Evolutionary conservation across 768 basidiomycete genomes (phyloP), one percentile per base, ranked within the genome.

Genomic region (Suillus clintonianus): DNA sequence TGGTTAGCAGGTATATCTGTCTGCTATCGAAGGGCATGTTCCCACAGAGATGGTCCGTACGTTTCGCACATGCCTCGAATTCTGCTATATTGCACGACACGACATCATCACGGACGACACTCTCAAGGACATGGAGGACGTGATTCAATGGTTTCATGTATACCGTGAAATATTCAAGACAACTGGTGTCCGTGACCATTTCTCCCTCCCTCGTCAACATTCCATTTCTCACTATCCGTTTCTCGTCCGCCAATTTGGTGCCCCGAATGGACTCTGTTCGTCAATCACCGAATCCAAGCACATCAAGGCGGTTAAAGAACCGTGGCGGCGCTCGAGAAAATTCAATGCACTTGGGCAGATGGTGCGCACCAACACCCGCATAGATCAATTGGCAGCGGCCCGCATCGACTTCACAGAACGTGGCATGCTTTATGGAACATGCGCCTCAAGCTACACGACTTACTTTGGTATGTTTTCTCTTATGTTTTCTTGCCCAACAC

Each of bases 231-330:
- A 71, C 51, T 71, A 71, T 58, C 47, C n/a, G 2, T 32, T 54
- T 22, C 34, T 36, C 10, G 69, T 71, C 54, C 32, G n/a, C 2
- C 50, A 63, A 6, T 71, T 71, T 32, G 63, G 67, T 5, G 34
- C 69, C 15, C 70, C 68, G 5, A 70, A 68, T 59, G 69, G 70
- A 8, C 65, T 71, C n/a, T 71, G 70, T 51, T 65, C 67, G n/a
- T 79, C 76, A 24, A 78, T 78, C 22, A 79, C 76, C 0, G 75
- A 79, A 48, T 74, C 73, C 1, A 74, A 75, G 60, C 77, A 76
- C 57, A 79, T 77, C 62, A 71, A 75, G 37, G 76, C 76, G 76
- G 76, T 79, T 13, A 78, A 78, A 59, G 50, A 76, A 51, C 78
- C 77, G 2, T 79, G 70, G 67, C 68, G 70, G 4, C 68, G 69